These are phyloP conservation scores for Pyricularia sp. DNA, from an alignment of 2,329 filamentous ascomycete species.

Conservation along the genomic window DNA sequence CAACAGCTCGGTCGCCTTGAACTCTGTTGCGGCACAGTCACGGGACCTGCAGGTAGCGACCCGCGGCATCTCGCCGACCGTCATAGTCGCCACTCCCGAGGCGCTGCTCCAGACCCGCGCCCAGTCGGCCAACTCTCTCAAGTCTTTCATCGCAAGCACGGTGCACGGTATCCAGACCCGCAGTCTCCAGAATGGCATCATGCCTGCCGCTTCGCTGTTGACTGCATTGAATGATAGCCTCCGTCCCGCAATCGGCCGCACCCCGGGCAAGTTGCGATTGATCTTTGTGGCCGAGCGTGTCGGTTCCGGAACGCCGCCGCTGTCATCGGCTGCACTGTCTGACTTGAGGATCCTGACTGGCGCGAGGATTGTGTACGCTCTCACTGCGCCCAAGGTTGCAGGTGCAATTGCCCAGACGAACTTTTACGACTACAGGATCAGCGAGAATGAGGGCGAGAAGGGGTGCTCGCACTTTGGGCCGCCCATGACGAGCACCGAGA, in stretches of 20 bases:
- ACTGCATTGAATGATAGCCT: constrained; percentile 47
- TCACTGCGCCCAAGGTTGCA: constrained; percentile 72
- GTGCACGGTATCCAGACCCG: constrained; percentile 62
- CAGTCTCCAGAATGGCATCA: constrained; percentile 56
- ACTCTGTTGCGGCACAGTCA: constrained; percentile 66
- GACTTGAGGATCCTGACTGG: constrained; percentile 73
- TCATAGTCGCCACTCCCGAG: constrained; percentile 65
- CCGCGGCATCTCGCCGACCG: constrained; percentile 63
- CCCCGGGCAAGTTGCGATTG: constrained; percentile 64
- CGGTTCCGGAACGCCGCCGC: constrained; percentile 45
- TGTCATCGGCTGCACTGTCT: constrained; percentile 59
- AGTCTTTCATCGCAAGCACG: constrained; percentile 49
- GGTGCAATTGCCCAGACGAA: constrained; percentile 77
- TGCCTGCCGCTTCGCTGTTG: constrained; percentile 54
- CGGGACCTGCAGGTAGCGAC: constrained; percentile 62
- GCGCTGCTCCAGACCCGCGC: constrained; percentile 57
- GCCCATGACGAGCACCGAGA: constrained; percentile 66
- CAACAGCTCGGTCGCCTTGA: constrained; percentile 76
- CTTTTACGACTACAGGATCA: constrained; percentile 73
- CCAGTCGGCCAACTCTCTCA: constrained; percentile 44
- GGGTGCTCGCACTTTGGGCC: constrained; percentile 60
- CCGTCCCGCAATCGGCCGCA: constrained; percentile 44
- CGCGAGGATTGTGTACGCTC: constrained; percentile 70
- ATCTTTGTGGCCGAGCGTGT: constrained; percentile 66
- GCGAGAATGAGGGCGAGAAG: constrained; percentile 14